Conservation (phyloP, 2,329 filamentous ascomycete genomes). For the Phyllosticta citribraziliensis region DNA sequence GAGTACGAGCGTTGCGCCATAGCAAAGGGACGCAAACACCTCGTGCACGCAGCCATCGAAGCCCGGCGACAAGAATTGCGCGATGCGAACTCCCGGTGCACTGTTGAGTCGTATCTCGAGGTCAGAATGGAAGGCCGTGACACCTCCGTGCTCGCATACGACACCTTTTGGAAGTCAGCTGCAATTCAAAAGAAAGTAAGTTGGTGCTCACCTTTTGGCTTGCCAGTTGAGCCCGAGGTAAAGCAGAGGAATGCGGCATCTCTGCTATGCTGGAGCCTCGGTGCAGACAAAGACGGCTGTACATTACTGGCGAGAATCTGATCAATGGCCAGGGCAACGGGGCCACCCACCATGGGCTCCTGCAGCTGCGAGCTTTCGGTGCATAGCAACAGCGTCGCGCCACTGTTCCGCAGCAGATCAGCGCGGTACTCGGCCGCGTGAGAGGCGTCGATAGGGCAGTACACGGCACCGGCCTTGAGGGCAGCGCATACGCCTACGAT, state of each 20-base stretch:
- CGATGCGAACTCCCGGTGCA: conserved; percentile 22
- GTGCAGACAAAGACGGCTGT: not conserved
- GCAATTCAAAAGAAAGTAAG: too few species aligned
- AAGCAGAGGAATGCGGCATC: conserved; percentile 25
- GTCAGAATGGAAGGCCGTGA: conserved; percentile 28
- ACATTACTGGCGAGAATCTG: not conserved
- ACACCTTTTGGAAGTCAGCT: conserved; percentile 28
- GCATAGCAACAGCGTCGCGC: not conserved
- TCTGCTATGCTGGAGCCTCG: not conserved
- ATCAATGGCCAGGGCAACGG: not conserved
- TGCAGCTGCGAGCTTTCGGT: not conserved
- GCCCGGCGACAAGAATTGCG: conserved; percentile 33
- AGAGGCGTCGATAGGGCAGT: not conserved
- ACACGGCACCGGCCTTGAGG: conserved; percentile 16
- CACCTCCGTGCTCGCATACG: conserved; percentile 25
- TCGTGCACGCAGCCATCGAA: conserved; percentile 39
- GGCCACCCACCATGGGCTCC: not conserved
- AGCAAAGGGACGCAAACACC: conserved; percentile 31
- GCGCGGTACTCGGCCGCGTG: not conserved
- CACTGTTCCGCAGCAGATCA: not conserved
- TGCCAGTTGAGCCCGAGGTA: conserved; percentile 10
- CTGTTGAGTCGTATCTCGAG: conserved; percentile 24
- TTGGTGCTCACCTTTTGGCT: conserved; percentile 9
- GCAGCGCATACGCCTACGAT: conserved; percentile 26
- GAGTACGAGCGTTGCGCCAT: conserved; percentile 32